Conservation (phyloP, 495 filamentous ascomycete species). For the Hypoxylon intermedium region DNA sequence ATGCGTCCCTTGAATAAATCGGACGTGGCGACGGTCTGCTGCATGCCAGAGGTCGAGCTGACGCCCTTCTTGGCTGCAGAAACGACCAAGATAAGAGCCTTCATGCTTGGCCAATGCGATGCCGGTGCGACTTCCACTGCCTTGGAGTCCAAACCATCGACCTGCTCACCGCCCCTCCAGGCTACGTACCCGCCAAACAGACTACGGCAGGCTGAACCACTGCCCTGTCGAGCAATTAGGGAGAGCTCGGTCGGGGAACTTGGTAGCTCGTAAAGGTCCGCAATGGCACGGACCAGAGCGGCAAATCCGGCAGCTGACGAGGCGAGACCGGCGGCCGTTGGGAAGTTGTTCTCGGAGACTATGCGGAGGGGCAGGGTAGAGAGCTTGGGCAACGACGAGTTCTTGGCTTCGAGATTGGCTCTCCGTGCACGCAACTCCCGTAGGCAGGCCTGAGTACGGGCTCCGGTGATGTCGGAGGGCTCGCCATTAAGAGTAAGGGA, state of each 20-base stretch:
- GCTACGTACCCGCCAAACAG: conserved; percentile 95
- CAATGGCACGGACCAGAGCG: conserved; percentile 89
- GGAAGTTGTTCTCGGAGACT: conserved; percentile 97
- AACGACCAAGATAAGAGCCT: conserved; percentile 86
- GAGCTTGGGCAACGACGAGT: conserved; percentile 78
- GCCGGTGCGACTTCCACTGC: conserved; percentile 87
- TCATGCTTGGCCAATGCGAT: conserved; percentile 93
- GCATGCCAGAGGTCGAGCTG: conserved; percentile 90
- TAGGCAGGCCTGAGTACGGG: conserved; percentile 90
- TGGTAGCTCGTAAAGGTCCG: conserved; percentile 85
- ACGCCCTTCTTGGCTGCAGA: conserved; percentile 95
- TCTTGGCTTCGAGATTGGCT: conserved; percentile 70
- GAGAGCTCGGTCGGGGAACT: conserved; percentile 79
- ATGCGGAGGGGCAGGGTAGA: conserved; percentile 76
- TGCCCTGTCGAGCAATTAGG: conserved; percentile 91
- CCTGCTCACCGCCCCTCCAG: conserved; percentile 77
- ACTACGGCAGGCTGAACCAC: conserved; percentile 88
- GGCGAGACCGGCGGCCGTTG: conserved; percentile 94
- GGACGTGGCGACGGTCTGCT: conserved; percentile 89
- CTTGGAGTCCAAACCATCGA: conserved; percentile 81
- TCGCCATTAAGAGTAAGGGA: conserved; percentile 84
- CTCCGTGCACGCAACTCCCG: conserved; percentile 81
- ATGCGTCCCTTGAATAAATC: conserved; percentile 79
- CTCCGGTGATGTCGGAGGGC: conserved; percentile 80
- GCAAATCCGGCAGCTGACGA: conserved; percentile 94